Base-by-base conservation (phyloP, 176 grass and related monocot species). In the Panicum miliaceum region DNA sequence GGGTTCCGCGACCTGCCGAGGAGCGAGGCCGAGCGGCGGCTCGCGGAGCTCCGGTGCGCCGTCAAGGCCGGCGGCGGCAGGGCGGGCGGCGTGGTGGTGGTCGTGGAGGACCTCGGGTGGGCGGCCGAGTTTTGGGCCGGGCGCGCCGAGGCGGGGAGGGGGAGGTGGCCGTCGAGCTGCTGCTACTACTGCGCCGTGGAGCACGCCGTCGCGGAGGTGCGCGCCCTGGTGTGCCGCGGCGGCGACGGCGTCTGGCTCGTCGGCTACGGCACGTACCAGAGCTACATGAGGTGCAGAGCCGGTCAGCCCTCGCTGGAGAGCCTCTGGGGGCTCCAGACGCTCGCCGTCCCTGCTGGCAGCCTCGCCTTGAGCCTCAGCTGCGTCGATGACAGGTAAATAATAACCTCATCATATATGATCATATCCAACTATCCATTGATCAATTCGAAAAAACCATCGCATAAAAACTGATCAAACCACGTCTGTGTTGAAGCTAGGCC, bases 61-160 rank as follows among this genome's bases (percentile, higher is more conserved):
- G 89, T 89, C 57, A 93, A 78, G 86, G n/a, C 22, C 1, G 70
- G 7, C 43, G 66, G 51, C 36, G 78, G 51, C 22, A 54, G 65
- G 43, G 57, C 60, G 0, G 87, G 82, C 57, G 89, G 76, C 5
- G 63, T 90, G 46, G 89, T 89, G 53, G 14, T 95, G 4, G 76
- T 86, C 14, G 62, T 96, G 75, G 94, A 93, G 76, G 91, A 96
- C 86, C 68, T 96, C 43, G 86, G 75, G 46, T 93, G 86, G 84
- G 81, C 62, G 15, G 87, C 84, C 6, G 91, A 96, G 68, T 91
- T 86, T 59, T 89, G 88, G 88, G 43, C 76, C 14, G 62, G 13
- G 36, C 73, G 56, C 68, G 68, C 35, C 11, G 92, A 87, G 36
- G 43, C 42, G 12, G 83, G 70, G 29, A 85, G 46, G 37, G 81